Conservation (phyloP, 2,329 filamentous ascomycete genomes). For the Whalleya microplaca region DNA sequence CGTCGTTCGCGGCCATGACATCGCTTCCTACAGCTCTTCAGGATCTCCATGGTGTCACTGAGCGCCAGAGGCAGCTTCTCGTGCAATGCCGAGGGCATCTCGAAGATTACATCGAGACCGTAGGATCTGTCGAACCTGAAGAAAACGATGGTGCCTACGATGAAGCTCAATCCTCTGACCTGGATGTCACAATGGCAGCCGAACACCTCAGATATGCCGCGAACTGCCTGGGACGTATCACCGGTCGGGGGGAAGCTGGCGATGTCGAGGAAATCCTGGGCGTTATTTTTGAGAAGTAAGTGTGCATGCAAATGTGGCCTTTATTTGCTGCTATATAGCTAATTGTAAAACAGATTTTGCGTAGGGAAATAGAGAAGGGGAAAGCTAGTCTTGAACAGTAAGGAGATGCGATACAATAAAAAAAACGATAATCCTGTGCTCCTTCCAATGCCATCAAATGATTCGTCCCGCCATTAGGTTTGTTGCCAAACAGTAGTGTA, state of each 20-base stretch:
- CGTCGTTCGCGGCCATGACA: constrained; percentile 72
- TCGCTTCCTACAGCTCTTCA: constrained; percentile 71
- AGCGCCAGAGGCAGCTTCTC: constrained; percentile 83
- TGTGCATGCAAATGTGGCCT: constrained; percentile 29
- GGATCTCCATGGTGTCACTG: constrained; percentile 87
- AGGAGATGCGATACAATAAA: neutral
- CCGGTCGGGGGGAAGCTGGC: constrained; percentile 79
- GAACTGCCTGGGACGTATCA: constrained; percentile 81
- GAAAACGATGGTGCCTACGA: constrained; percentile 29
- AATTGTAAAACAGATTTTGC: constrained; percentile 51
- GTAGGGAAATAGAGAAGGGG: constrained; percentile 63
- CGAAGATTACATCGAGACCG: constrained; percentile 70
- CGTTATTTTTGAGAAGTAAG: constrained; percentile 96
- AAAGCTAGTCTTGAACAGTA: constrained; percentile 1
- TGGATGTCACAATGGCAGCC: constrained; percentile 87
- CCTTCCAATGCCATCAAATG: neutral
- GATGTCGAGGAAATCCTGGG: constrained; percentile 96
- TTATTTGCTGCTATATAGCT: constrained; percentile 15
- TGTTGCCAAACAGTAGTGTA: constrained; percentile 5
- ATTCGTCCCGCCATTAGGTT: neutral
- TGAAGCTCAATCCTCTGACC: constrained; percentile 46
- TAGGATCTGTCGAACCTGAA: constrained; percentile 37
- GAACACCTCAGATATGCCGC: constrained; percentile 85
- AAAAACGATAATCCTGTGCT: neutral
- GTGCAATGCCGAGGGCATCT: constrained; percentile 73